Conservation (phyloP, 2,329 filamentous ascomycete genomes). For the Didymella sp. region DNA sequence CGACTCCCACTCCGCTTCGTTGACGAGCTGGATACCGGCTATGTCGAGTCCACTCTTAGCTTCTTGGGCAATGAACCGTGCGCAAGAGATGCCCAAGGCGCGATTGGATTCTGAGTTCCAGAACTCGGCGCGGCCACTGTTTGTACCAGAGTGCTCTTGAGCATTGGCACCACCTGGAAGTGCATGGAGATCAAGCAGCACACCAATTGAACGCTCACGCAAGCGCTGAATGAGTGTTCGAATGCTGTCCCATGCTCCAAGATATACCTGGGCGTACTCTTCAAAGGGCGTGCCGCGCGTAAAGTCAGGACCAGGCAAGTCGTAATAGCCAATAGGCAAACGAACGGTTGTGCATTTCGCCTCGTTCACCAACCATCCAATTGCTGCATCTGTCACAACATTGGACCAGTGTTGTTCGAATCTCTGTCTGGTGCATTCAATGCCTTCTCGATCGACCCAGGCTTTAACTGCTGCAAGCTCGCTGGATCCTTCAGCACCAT, state of each 20-base stretch:
- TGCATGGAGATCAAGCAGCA: slow-evolving; percentile 66
- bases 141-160: slow-evolving; percentile 64
- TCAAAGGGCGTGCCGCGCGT: slow-evolving; percentile 62
- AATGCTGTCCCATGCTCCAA: slow-evolving; percentile 61
- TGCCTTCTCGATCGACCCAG: slow-evolving; percentile 56
- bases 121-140: slow-evolving; percentile 59
- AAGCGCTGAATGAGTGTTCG: slow-evolving; percentile 57
- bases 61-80: slow-evolving; percentile 60
- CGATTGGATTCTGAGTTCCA: slow-evolving; percentile 57
- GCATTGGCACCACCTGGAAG: slow-evolving; percentile 65
- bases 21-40: slow-evolving; percentile 64
- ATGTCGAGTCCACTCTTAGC: slow-evolving; percentile 54
- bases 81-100: slow-evolving; percentile 55
- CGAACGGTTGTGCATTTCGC: slow-evolving; percentile 65
- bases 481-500: slow-evolving; percentile 51
- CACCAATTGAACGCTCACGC: slow-evolving; percentile 58
- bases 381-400: slow-evolving; percentile 59
- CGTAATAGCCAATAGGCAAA: slow-evolving; percentile 67
- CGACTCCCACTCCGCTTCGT: slow-evolving; percentile 61
- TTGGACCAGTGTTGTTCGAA: slow-evolving; percentile 63
- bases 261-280: slow-evolving; percentile 57
- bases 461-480: slow-evolving; percentile 62
- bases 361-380: slow-evolving; percentile 60
- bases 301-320: slow-evolving; percentile 58
- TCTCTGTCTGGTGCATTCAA: slow-evolving; percentile 57